Evolutionary conservation across 192 early-diverging fungal genomes (phyloP), one percentile per base, ranked within the genome.

Genomic region (Backusella australiensis): DNA sequence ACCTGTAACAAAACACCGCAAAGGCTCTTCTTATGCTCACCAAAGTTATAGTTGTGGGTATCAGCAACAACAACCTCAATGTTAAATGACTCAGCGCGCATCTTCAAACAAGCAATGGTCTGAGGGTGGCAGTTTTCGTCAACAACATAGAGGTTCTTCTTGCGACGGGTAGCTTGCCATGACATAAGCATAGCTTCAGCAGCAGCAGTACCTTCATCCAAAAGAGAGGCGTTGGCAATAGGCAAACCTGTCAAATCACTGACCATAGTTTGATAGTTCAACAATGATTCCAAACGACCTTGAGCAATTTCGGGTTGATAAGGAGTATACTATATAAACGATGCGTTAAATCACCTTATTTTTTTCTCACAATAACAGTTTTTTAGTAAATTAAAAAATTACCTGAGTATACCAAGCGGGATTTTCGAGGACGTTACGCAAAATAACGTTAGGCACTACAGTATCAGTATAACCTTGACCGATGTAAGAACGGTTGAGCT

Each of bases 301-400:
- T 99, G 98, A 69, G 98, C 91, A 79, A 99, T 99, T 88, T 99
- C 98, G 23, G 98, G 95, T 86, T 99, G 98, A 84, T 99, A 99
- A 63, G 98, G 98, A 44, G 97, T 98, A 85, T 99, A 99, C 92
- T 96, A 77, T 38, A 34, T 41, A 53, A 23, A 52, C 21, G 23
- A 26, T 19, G 9, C 15, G 21, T 39, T 39, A 69, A 4, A 69
- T 69, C 21, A 69, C 17, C 4, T 15, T 21, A 4, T 12, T n/a
- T 1, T 42, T 71, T 71, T 29, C 38, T 59, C 53, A 26, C 23
- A 26, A 2, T 23, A 11, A 9, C 9, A 56, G 6, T 59, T 59
- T 39, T 59, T 26, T 11, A 59, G 23, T 29, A 44, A 44, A 32
- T 29, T 44, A 44, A 44, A 29, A 46, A 76, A 73, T 70, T 84